Conservation (phyloP, 2,329 filamentous ascomycete genomes). For the Microcera coccophila region DNA sequence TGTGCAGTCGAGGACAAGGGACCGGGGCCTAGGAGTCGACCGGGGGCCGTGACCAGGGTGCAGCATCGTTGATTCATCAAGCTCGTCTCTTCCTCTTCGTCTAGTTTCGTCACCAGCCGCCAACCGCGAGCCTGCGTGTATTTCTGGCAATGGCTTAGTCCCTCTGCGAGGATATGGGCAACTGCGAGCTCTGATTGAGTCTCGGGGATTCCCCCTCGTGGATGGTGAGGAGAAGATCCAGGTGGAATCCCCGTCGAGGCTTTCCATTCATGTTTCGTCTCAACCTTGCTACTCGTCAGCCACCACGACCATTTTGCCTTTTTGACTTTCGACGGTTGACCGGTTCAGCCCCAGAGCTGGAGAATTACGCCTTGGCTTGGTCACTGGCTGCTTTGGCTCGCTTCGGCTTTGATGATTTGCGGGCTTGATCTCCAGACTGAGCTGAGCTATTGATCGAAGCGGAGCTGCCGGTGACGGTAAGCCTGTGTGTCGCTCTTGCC, state of each 20-base stretch:
- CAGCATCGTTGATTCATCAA: background rate
- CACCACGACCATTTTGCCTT: background rate
- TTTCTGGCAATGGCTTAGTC: no score
- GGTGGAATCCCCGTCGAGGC: background rate
- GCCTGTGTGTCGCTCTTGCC: background rate
- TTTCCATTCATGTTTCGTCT: background rate
- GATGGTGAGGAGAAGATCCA: background rate
- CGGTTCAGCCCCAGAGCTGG: background rate
- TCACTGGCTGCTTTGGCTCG: background rate
- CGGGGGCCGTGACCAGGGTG: no score
- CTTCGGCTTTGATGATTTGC: no score
- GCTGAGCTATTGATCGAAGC: background rate
- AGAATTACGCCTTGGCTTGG: background rate
- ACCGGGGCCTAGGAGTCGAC: background rate
- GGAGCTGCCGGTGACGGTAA: background rate
- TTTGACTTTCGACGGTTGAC: background rate
- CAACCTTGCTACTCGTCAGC: background rate
- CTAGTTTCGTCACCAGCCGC: slow-evolving; percentile 1
- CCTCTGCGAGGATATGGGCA: background rate
- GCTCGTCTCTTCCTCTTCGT: background rate
- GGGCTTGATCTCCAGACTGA: background rate
- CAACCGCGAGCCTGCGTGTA: no score
- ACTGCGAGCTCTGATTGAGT: background rate
- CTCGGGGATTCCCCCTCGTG: background rate
- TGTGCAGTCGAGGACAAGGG: no score